These are phyloP conservation scores for Xylaria palmicola DNA, from an alignment of 495 filamentous ascomycete species.

Conservation along the genomic window DNA sequence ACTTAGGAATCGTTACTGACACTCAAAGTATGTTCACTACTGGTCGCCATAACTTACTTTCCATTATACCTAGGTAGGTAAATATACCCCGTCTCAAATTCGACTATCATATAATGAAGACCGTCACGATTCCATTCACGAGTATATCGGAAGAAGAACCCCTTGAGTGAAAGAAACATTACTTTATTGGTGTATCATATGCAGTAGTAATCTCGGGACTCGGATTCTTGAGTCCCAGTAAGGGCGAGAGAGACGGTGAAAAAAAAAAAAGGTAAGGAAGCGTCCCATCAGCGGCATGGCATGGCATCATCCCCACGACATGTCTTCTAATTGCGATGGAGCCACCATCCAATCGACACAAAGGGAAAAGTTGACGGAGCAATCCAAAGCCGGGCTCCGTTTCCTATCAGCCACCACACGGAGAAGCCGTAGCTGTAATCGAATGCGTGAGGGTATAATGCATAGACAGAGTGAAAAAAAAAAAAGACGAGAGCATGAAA, in stretches of 20 bases:
- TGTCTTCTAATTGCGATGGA: background rate
- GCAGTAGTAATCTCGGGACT: background rate
- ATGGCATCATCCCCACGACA: background rate
- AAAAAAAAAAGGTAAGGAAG: too few relatives aligned
- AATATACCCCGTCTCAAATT: too few relatives aligned
- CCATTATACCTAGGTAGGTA: too few relatives aligned
- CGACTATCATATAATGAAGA: too few relatives aligned
- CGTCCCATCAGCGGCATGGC: background rate
- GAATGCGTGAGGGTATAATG: slow-evolving; percentile 21
- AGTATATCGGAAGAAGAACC: too few relatives aligned
- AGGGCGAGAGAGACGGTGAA: background rate
- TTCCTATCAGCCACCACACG: background rate
- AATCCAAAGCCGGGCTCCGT: slow-evolving; percentile 14
- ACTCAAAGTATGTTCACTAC: too few relatives aligned
- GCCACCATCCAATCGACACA: slow-evolving; percentile 10
- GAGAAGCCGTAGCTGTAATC: slow-evolving; percentile 4
- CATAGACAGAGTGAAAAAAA: background rate
- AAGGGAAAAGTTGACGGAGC: slow-evolving; percentile 10
- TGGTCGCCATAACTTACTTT: too few relatives aligned
- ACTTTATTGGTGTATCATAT: slow-evolving; percentile 3
- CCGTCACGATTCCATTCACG: too few relatives aligned
- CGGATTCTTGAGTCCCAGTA: background rate
- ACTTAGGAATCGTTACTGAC: too few relatives aligned
- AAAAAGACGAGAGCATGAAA: background rate
- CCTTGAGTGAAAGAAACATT: background rate